Evolutionary conservation across 192 early-diverging fungal species (phyloP).

Genomic region (Backusella tuberculispora): DNA sequence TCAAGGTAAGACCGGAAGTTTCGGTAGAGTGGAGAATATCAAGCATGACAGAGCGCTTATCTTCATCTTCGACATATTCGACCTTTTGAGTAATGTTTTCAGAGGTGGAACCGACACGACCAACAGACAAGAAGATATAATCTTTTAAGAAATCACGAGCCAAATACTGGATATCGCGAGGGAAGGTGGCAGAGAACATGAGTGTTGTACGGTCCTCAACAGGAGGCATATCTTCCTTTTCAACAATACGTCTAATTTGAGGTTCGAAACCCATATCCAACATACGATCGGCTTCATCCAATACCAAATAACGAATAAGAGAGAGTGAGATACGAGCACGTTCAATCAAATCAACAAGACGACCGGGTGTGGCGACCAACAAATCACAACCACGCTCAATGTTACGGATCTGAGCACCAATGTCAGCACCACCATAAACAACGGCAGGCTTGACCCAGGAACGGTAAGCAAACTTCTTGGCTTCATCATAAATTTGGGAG

Average conservation of each 20-base stretch:
- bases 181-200: conserved; percentile 98
- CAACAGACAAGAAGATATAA: conserved; percentile 90
- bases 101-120: conserved; percentile 94
- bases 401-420: conserved; percentile 84
- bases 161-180: conserved; percentile 85
- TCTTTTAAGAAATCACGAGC: conserved; percentile 83
- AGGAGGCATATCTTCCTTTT: conserved; percentile 72
- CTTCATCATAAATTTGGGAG: conserved; percentile 94
- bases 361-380: conserved; percentile 95
- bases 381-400: conserved; percentile 94
- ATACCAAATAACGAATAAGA: conserved; percentile 82
- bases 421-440: conserved; percentile 96
- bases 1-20: conserved; percentile 77
- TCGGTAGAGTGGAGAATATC: conserved; percentile 75
- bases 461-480: conserved; percentile 83
- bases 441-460: conserved; percentile 95
- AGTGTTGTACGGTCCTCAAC: conserved; percentile 83
- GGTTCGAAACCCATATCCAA: conserved; percentile 95
- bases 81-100: conserved; percentile 96
- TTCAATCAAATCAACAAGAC: conserved; percentile 93
- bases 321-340: conserved; percentile 78
- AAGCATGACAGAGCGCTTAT: conserved; percentile 90
- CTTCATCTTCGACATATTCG: conserved; percentile 92
- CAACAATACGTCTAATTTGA: conserved; percentile 90
- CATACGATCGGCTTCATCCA: conserved; percentile 99